A percentile compares a stretch with the other conserved stretches of the same genome.
Evolutionary conservation across 1,284 basidiomycete genomes (phyloP).

Genomic region (Pulveroboletus sp.): DNA sequence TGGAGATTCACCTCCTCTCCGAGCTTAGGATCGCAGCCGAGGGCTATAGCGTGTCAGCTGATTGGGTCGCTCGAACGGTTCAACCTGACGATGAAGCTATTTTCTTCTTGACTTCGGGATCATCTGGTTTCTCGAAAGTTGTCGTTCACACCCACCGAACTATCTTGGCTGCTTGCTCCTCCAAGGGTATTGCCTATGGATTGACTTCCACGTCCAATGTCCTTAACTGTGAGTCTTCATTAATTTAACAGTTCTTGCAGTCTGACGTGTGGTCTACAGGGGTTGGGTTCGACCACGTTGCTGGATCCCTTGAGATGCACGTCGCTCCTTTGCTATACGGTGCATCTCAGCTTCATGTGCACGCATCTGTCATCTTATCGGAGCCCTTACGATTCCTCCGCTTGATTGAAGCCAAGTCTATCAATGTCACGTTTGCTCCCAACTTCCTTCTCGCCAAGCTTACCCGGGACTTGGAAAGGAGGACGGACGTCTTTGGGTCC

Average conservation of each 20-base stretch:
- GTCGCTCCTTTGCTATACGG: constrained; percentile 28
- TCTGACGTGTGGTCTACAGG: constrained; percentile 15
- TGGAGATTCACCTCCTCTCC: constrained; percentile 29
- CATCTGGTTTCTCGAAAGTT: constrained; percentile 39
- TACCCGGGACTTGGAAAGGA: constrained; percentile 33
- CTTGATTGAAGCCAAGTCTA: constrained; percentile 29
- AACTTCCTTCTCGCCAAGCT: constrained; percentile 46
- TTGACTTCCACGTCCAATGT: constrained; percentile 28
- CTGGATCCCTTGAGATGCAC: constrained; percentile 39
- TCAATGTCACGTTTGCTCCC: constrained; percentile 39
- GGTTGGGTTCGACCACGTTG: constrained; percentile 43
- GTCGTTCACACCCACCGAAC: constrained; percentile 38
- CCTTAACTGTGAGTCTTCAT: constrained; percentile 25
- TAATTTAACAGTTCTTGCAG: not conserved
- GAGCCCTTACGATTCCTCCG: constrained; percentile 27
- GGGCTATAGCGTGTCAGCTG: constrained; percentile 7
- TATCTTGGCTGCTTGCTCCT: constrained; percentile 28
- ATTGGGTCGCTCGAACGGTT: constrained; percentile 14
- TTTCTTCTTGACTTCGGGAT: constrained; percentile 38
- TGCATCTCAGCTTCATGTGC: constrained; percentile 33
- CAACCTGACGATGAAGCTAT: constrained; percentile 32
- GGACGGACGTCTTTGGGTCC: constrained; percentile 20
- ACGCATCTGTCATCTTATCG: constrained; percentile 29
- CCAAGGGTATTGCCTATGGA: constrained; percentile 27
- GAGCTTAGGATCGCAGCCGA: constrained; percentile 18